Conservation (phyloP, 202 grass and related monocot genomes). For the Alloteropsis angusta region DNA sequence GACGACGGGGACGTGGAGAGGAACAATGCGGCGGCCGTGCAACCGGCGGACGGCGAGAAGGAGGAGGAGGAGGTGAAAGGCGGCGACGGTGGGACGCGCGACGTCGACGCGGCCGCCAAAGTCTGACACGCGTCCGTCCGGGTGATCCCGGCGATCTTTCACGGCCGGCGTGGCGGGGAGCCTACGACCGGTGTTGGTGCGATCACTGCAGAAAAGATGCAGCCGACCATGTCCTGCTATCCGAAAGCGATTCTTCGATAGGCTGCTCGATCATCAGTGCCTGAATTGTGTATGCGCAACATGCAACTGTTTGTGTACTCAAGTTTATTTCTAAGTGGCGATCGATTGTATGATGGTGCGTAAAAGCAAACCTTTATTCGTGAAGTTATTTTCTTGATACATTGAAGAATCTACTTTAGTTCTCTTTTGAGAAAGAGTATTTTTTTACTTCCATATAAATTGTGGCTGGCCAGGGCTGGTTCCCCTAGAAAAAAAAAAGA, state of each 20-base stretch:
- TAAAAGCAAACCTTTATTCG: background rate
- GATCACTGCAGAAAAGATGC: background rate
- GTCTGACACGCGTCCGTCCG: background rate
- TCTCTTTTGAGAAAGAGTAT: background rate
- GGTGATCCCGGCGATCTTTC: background rate
- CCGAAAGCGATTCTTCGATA: background rate
- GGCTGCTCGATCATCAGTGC: background rate
- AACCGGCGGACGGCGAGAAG: background rate
- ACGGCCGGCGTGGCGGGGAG: background rate
- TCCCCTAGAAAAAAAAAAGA: background rate
- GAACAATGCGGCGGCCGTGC: background rate
- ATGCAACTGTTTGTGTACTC: background rate
- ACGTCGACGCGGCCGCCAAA: slow-evolving; percentile 6
- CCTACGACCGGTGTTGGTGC: background rate
- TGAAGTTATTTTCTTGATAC: background rate
- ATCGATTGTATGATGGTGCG: background rate
- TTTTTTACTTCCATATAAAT: background rate
- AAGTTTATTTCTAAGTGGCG: background rate
- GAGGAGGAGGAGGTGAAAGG: background rate
- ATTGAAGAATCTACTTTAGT: background rate
- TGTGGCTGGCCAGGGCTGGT: background rate
- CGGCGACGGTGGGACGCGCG: background rate
- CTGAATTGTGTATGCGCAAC: background rate
- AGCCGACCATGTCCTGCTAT: background rate
- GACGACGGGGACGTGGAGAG: background rate